A percentile compares a stretch with the other conserved stretches of the same genome.
These are phyloP conservation scores for Blepharisma undulans DNA, from an alignment of 169 alveolate genomes.

Conservation along the genomic window DNA sequence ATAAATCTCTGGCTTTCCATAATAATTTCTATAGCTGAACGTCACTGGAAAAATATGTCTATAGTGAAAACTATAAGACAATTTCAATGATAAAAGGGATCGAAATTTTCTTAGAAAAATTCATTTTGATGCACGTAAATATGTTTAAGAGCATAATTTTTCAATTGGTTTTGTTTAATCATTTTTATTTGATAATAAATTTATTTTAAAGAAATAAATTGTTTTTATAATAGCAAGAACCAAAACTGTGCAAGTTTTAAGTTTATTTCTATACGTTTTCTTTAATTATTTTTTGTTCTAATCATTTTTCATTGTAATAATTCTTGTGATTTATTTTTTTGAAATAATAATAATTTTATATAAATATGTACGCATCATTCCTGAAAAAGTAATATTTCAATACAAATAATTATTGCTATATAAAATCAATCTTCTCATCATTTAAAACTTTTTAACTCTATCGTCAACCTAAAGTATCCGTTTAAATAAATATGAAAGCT, in stretches of 20 bases:
- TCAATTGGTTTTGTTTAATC: neutral
- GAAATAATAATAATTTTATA: too few relatives aligned
- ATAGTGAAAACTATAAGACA: neutral
- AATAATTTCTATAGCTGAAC: neutral
- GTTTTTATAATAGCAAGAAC: neutral
- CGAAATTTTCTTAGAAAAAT: neutral
- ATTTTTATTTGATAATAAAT: too few relatives aligned
- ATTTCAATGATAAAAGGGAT: neutral
- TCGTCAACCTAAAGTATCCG: neutral
- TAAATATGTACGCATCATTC: neutral
- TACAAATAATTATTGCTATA: neutral
- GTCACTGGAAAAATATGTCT: neutral
- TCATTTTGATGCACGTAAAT: neutral
- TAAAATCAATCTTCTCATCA: neutral
- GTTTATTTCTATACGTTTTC: neutral
- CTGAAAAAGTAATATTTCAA: too few relatives aligned
- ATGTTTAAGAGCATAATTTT: neutral
- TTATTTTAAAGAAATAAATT: too few relatives aligned
- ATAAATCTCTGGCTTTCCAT: neutral
- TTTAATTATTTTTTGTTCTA: too few relatives aligned
- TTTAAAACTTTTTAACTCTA: neutral
- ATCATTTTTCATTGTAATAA: neutral
- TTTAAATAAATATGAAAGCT: neutral
- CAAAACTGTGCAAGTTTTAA: neutral
- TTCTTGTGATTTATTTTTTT: too few relatives aligned